phyloP scores from a whole-genome alignment of 441 rosid genomes.

The Corymbia calophylla region DNA sequence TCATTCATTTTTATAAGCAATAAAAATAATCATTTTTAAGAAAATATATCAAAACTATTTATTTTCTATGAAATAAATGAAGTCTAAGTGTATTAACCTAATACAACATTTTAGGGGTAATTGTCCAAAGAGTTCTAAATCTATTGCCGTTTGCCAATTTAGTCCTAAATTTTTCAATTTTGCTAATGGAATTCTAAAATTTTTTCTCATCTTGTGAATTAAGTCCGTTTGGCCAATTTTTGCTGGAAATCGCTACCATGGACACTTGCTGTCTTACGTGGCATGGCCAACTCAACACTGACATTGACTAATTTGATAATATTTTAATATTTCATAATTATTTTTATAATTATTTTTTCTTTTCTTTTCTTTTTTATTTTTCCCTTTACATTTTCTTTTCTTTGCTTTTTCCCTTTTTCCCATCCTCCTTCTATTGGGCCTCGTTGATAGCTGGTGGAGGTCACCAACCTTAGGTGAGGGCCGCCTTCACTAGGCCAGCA shows the following conservation, averaged over 20 bases:
- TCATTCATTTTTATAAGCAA: not conserved
- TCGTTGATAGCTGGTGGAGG: accelerated
- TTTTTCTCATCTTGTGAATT: no score
- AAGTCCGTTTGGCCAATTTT: accelerated
- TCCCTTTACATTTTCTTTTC: not conserved
- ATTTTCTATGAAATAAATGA: not conserved
- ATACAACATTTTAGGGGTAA: not conserved
- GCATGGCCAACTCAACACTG: accelerated
- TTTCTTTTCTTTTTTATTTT: no score
- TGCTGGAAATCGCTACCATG: not conserved
- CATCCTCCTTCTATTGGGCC: not conserved
- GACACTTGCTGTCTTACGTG: no score
- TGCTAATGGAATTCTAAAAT: accelerated
- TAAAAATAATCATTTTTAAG: no score
- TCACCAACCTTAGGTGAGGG: accelerated
- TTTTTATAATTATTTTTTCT: no score
- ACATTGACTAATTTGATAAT: no score
- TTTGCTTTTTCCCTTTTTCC: not conserved
- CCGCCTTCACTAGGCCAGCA: not conserved
- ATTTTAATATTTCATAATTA: no score
- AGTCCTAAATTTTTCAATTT: not conserved
- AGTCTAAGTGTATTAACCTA: not conserved
- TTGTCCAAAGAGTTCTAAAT: not conserved
- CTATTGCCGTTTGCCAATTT: not conserved
- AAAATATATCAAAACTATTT: not conserved